Conservation (phyloP, 768 basidiomycete species). For the Fomitopsis pulvina region DNA sequence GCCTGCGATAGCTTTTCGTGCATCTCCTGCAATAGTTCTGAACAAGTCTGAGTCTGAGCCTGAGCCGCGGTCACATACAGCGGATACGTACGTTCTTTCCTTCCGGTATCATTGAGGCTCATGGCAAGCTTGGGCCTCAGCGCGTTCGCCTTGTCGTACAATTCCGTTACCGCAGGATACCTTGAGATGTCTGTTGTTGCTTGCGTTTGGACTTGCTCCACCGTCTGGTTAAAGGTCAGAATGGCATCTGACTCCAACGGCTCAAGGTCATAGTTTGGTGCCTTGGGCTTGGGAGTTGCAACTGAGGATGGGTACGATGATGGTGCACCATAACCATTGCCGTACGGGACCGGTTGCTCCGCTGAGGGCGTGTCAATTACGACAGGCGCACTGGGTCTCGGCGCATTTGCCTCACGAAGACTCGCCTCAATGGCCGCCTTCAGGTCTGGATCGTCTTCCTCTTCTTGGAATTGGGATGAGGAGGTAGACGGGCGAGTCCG, state of each 20-base stretch:
- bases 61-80: not conserved
- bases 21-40: constrained; percentile 90
- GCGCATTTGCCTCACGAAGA: constrained; percentile 75
- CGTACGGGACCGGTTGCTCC: constrained; percentile 33
- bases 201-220: constrained; percentile 76
- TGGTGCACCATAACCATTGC: constrained; percentile 30
- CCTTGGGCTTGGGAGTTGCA: constrained; percentile 32
- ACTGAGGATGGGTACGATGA: constrained; percentile 39
- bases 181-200: constrained; percentile 72
- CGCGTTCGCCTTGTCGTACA: constrained; percentile 78
- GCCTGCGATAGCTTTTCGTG: constrained; percentile 90
- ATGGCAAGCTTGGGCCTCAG: constrained; percentile 77
- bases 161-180: constrained; percentile 77
- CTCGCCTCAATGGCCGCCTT: constrained; percentile 94
- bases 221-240: constrained; percentile 83
- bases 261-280: constrained; percentile 71
- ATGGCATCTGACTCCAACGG: constrained; percentile 82
- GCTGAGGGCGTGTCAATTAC: constrained; percentile 45
- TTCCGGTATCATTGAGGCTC: constrained; percentile 76
- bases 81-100: constrained; percentile 68
- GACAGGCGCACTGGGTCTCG: constrained; percentile 72
- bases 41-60: not conserved
- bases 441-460: constrained; percentile 90
- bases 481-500: constrained; percentile 35
- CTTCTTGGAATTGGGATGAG: constrained; percentile 30